phyloP scores from a whole-genome alignment of 2,329 filamentous ascomycete genomes.

The Colletotrichum orbiculare region DNA sequence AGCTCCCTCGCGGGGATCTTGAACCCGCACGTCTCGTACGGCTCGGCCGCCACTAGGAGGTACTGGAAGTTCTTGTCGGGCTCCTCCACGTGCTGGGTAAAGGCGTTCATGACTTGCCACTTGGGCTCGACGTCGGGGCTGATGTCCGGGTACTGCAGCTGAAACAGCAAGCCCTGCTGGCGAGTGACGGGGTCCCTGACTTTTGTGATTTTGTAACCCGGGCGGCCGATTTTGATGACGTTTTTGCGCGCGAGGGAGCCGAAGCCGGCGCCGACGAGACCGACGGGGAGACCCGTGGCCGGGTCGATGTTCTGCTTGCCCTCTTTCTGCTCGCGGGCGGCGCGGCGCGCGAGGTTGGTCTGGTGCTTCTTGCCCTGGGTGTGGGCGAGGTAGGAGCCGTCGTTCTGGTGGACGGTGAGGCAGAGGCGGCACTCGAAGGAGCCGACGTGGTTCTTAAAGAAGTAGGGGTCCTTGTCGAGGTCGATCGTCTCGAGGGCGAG shows the following conservation, averaged over 20 bases:
- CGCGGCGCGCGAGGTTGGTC: slow-evolving; percentile 94
- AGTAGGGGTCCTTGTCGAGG: slow-evolving; percentile 99
- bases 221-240: slow-evolving; percentile 92
- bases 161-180: slow-evolving; percentile 93
- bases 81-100: slow-evolving; percentile 94
- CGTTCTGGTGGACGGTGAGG: slow-evolving; percentile 97
- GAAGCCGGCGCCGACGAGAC: slow-evolving; percentile 78
- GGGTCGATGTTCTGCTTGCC: slow-evolving; percentile 77
- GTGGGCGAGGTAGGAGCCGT: slow-evolving; percentile 98
- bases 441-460: slow-evolving; percentile 99
- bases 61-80: slow-evolving; percentile 96
- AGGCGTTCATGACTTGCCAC: slow-evolving; percentile 97
- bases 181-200: slow-evolving; percentile 87
- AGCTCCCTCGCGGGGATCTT: slow-evolving; percentile 95
- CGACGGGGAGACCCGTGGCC: slow-evolving; percentile 76
- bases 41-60: slow-evolving; percentile 92
- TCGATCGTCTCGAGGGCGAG: slow-evolving; percentile 99
- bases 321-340: slow-evolving; percentile 94
- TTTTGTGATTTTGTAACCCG: slow-evolving; percentile 98
- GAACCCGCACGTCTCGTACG: slow-evolving; percentile 97
- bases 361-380: slow-evolving; percentile 99
- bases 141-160: slow-evolving; percentile 95
- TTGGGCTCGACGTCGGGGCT: slow-evolving; percentile 79
- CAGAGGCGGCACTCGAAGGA: slow-evolving; percentile 98
- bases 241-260: slow-evolving; percentile 76